A percentile compares a stretch with the other conserved stretches of the same genome.
phyloP scores from a whole-genome alignment of 2,329 filamentous ascomycete species.

The Colletotrichum navitas region DNA sequence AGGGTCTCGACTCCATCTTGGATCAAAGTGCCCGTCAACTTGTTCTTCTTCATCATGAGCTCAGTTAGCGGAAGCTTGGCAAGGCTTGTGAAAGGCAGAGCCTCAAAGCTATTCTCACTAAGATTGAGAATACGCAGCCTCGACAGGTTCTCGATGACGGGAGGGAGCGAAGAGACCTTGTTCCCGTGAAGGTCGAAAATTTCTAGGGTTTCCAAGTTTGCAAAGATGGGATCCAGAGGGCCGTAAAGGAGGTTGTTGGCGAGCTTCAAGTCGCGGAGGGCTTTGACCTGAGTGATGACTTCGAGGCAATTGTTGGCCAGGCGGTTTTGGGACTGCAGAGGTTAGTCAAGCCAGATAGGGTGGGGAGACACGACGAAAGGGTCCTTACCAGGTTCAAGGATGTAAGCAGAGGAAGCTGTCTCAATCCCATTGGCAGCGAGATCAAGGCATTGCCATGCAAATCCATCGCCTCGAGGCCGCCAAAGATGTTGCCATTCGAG shows the following conservation, averaged over 20 bases:
- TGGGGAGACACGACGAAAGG: not conserved
- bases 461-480: conserved; percentile 83
- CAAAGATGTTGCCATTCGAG: conserved; percentile 80
- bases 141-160: conserved; percentile 73
- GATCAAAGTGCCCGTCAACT: conserved; percentile 79
- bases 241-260: conserved; percentile 82
- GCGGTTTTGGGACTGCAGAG: conserved; percentile 79
- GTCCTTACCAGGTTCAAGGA: conserved; percentile 81
- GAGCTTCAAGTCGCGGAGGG: conserved; percentile 83
- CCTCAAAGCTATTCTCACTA: conserved; percentile 80
- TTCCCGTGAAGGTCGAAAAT: conserved; percentile 87
- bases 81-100: conserved; percentile 78
- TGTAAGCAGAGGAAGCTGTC: conserved; percentile 79
- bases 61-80: conserved; percentile 78
- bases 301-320: conserved; percentile 80
- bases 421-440: conserved; percentile 79
- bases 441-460: conserved; percentile 86
- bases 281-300: conserved; percentile 78
- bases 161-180: conserved; percentile 77
- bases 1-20: conserved; percentile 69
- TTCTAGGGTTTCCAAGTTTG: conserved; percentile 77
- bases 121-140: conserved; percentile 83
- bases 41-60: conserved; percentile 82
- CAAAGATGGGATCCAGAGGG: conserved; percentile 72
- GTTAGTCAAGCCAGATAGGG: conserved; percentile 40